A percentile compares a stretch with the other conserved stretches of the same genome.
phyloP scores from a whole-genome alignment of 2,329 filamentous ascomycete genomes.

The Boeremia lycopersici region DNA sequence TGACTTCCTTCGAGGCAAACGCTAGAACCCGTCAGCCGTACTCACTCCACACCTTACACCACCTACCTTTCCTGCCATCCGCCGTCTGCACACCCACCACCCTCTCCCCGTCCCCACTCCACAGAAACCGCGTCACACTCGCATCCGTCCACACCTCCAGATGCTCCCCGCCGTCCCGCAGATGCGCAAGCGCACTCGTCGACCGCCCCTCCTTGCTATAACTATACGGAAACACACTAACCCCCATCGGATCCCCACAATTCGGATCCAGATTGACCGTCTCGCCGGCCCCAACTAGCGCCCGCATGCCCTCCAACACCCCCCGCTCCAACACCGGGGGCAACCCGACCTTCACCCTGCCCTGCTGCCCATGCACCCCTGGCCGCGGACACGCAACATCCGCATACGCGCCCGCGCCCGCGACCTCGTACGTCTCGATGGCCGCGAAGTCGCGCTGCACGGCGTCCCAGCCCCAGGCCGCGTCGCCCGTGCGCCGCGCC shows the following conservation, averaged over 20 bases:
- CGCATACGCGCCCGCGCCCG: conserved; percentile 34
- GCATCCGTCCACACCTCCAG: conserved; percentile 59
- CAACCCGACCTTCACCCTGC: conserved; percentile 33
- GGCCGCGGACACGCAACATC: conserved; percentile 57
- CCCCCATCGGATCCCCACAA: conserved; percentile 40
- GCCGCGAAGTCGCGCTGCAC: conserved; percentile 58
- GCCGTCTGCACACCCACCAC: conserved; percentile 37
- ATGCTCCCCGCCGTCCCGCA: conserved; percentile 55
- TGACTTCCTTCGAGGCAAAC: conserved; percentile 39
- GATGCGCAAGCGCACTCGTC: conserved; percentile 43
- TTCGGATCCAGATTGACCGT: conserved; percentile 62
- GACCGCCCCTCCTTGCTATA: conserved; percentile 40
- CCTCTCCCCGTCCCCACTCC: conserved; percentile 29
- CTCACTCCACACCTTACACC: neutral
- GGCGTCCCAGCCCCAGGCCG: conserved; percentile 61
- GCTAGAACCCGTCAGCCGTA: neutral
- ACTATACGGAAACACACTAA: conserved; percentile 46
- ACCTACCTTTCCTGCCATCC: conserved; percentile 41
- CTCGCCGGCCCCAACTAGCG: conserved; percentile 61
- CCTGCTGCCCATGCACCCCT: conserved; percentile 55
- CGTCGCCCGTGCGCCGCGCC: conserved; percentile 62
- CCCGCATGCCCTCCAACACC: conserved; percentile 59
- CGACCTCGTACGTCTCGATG: conserved; percentile 61
- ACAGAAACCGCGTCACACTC: conserved; percentile 48
- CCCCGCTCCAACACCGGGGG: conserved; percentile 65